These are phyloP conservation scores for Yarrowia sp. DNA, from an alignment of 805 yeast genomes.

Conservation along the genomic window DNA sequence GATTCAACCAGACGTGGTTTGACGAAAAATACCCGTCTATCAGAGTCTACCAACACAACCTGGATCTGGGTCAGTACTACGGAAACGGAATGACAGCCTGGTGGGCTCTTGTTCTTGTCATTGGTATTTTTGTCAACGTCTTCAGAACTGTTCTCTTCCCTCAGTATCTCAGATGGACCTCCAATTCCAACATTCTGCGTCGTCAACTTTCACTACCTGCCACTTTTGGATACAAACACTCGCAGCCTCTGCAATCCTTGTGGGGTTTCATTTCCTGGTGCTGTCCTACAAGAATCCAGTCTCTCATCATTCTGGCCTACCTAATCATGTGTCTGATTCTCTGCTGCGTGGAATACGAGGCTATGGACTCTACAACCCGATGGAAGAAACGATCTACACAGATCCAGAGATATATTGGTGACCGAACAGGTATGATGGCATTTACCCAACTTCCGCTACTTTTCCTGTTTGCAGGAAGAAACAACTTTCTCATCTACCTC, in stretches of 20 bases:
- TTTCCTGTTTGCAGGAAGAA: slow-evolving; percentile 57
- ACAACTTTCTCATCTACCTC: slow-evolving; percentile 58
- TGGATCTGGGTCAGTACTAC: slow-evolving; percentile 17
- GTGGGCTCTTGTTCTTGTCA: slow-evolving; percentile 34
- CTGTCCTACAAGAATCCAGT: slow-evolving; percentile 45
- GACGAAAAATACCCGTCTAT: not conserved
- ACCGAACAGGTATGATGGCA: slow-evolving; percentile 31
- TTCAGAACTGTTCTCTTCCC: slow-evolving; percentile 28
- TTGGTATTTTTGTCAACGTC: slow-evolving; percentile 31
- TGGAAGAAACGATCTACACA: slow-evolving; percentile 37
- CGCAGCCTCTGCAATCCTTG: slow-evolving; percentile 33
- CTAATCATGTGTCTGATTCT: slow-evolving; percentile 35
- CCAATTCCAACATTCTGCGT: slow-evolving; percentile 29
- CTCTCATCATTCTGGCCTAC: slow-evolving; percentile 40
- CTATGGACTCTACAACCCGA: slow-evolving; percentile 21
- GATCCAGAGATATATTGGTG: slow-evolving; percentile 30
- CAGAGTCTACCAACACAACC: not conserved
- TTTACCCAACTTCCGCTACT: slow-evolving; percentile 34
- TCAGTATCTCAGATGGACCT: slow-evolving; percentile 6
- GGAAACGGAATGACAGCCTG: slow-evolving; percentile 35
- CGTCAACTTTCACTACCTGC: slow-evolving; percentile 38
- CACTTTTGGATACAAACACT: slow-evolving; percentile 34
- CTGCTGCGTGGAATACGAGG: slow-evolving; percentile 30
- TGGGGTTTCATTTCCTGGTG: slow-evolving; percentile 27
- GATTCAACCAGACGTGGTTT: slow-evolving; percentile 4